Percentiles rank a stretch among this genome's conserved stretches.
Conservation (phyloP, 2,329 filamentous ascomycete genomes). For the Fusarium decemcellulare region DNA sequence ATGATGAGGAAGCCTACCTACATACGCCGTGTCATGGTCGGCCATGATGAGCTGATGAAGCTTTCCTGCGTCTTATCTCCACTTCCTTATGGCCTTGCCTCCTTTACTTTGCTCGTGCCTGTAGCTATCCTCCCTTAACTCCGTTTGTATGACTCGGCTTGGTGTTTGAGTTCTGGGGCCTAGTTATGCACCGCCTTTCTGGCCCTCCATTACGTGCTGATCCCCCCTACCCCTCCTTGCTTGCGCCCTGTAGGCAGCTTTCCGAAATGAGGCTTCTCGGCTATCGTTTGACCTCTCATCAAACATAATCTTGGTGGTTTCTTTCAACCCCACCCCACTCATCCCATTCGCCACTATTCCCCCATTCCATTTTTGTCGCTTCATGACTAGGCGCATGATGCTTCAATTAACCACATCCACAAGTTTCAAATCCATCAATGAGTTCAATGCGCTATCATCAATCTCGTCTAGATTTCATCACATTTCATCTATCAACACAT, state of each 20-base stretch:
- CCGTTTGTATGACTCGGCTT: conserved; percentile 14
- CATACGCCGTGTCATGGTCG: conserved; percentile 15
- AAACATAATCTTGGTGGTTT: conserved; percentile 42
- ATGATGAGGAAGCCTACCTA: conserved; percentile 11
- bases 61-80: conserved; percentile 8
- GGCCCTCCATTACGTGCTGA: conserved; percentile 35
- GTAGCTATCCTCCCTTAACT: conserved; percentile 16
- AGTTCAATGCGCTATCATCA: conserved; percentile 20
- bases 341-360: conserved; percentile 37
- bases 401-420: conserved; percentile 16
- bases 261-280: conserved; percentile 41
- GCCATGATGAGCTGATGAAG: conserved; percentile 18
- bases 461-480: conserved; percentile 27
- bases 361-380: conserved; percentile 6
- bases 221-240: conserved; percentile 21
- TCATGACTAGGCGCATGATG: conserved; percentile 22
- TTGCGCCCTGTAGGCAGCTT: conserved; percentile 8
- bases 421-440: conserved; percentile 21
- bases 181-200: conserved; percentile 8
- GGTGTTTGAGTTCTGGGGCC: conserved; percentile 27
- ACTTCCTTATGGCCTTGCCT: conserved; percentile 2
- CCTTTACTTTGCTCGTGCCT: background rate
- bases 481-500: conserved; percentile 46
- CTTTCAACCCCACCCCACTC: conserved; percentile 31
- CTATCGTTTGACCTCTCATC: conserved; percentile 27